Conservation (phyloP, 176 grass and related monocot species). For the Themeda triandra region DNA sequence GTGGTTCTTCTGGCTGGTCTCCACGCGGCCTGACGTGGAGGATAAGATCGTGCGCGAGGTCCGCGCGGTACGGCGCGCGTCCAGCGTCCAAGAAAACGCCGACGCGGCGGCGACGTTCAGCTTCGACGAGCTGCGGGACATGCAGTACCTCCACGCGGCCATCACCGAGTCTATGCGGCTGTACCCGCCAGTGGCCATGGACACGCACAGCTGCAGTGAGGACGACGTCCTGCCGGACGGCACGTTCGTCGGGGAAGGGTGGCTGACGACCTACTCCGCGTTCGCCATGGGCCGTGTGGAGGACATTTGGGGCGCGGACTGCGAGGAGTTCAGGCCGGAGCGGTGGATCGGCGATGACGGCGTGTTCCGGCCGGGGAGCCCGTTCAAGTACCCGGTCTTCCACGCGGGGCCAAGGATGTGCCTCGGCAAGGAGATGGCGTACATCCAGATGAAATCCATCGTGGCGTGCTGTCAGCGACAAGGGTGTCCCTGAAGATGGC, state of each 20-base stretch:
- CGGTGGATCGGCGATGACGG: constrained; percentile 27
- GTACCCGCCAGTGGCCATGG: neutral
- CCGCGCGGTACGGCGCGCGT: neutral
- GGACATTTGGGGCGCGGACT: constrained; percentile 47
- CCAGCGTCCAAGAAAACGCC: neutral
- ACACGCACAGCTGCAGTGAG: neutral
- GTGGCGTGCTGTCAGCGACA: no score
- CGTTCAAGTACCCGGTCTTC: constrained; percentile 42
- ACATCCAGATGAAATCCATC: neutral
- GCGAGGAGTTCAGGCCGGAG: constrained; percentile 42
- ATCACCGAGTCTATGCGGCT: neutral
- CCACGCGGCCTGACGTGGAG: constrained; percentile 28
- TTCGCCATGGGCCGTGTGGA: constrained; percentile 37
- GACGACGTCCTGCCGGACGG: neutral
- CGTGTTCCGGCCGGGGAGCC: constrained; percentile 25
- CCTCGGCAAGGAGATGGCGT: constrained; percentile 40
- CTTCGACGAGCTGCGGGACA: neutral
- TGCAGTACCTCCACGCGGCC: neutral
- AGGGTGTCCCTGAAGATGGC: no score
- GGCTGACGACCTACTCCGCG: neutral
- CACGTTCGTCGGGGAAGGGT: neutral
- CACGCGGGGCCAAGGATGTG: constrained; percentile 45
- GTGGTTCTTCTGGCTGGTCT: constrained; percentile 69
- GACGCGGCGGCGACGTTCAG: neutral
- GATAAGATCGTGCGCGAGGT: constrained; percentile 1